Conservation (phyloP, 176 grass and related monocot genomes). For the Phoenix roebelenii region DNA sequence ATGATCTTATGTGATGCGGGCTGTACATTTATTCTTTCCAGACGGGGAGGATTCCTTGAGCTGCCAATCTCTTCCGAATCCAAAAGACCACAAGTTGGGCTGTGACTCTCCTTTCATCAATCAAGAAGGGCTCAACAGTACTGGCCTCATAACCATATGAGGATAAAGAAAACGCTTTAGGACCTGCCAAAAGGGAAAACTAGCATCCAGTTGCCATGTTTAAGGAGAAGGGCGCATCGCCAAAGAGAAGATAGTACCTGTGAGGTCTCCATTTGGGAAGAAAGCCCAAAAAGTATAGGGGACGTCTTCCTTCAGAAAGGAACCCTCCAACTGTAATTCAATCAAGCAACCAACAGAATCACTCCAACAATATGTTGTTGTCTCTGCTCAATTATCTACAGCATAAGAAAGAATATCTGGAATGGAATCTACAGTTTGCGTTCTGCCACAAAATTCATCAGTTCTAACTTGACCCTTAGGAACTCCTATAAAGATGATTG, state of each 20-base stretch:
- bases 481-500: no score
- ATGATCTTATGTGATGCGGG: no score
- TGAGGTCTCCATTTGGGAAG: conserved; percentile 57
- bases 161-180: conserved; percentile 72
- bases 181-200: conserved; percentile 37
- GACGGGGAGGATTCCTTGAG: conserved; percentile 81
- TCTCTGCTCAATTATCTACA: no score
- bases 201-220: no score
- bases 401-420: no score
- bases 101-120: conserved; percentile 80
- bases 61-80: conserved; percentile 84
- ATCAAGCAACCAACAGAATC: background rate
- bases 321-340: conserved; percentile 75
- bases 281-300: conserved; percentile 91
- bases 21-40: conserved; percentile 33
- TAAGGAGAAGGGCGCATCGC: background rate
- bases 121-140: conserved; percentile 83
- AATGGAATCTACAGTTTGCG: no score
- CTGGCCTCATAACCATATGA: conserved; percentile 59
- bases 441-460: no score
- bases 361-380: background rate
- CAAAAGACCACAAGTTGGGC: conserved; percentile 68
- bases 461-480: no score
- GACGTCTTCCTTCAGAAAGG: conserved; percentile 56
- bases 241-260: conserved; percentile 30